These are phyloP conservation scores for Pyrus hybrid DNA, from an alignment of 331 rosid genomes.

Conservation along the genomic window DNA sequence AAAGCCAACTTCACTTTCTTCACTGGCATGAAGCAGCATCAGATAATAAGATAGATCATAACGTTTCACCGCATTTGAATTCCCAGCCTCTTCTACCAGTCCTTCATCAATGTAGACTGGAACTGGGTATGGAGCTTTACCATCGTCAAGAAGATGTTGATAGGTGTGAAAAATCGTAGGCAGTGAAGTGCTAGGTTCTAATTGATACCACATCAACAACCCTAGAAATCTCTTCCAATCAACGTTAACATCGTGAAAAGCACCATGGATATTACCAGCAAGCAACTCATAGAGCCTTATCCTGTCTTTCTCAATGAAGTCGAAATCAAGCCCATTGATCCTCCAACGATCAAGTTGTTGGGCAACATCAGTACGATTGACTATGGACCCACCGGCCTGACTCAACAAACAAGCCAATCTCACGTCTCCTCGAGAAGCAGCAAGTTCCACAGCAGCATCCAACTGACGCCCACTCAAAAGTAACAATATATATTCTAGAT, in stretches of 20 bases:
- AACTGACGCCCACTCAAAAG: constrained; percentile 80
- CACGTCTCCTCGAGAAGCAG: constrained; percentile 84
- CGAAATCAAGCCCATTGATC: constrained; percentile 75
- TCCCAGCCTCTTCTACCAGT: constrained; percentile 37
- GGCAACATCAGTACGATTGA: constrained; percentile 71
- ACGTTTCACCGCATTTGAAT: constrained; percentile 32
- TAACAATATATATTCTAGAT: constrained; percentile 67
- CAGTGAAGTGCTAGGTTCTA: constrained; percentile 70
- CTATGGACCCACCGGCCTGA: constrained; percentile 87
- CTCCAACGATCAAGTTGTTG: constrained; percentile 84
- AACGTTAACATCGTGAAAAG: constrained; percentile 47
- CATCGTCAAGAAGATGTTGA: constrained; percentile 60
- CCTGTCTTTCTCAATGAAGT: constrained; percentile 81
- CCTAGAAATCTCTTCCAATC: constrained; percentile 98
- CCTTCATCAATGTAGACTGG: constrained; percentile 82
- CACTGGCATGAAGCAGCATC: constrained; percentile 86
- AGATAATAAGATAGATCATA: constrained; percentile 87
- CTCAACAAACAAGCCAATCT: constrained; percentile 86
- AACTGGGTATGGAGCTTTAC: constrained; percentile 82
- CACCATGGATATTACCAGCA: constrained; percentile 65
- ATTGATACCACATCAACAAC: constrained; percentile 77
- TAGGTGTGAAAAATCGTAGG: constrained; percentile 62
- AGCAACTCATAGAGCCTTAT: constrained; percentile 76
- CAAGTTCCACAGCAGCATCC: constrained; percentile 74
- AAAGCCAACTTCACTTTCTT: constrained; percentile 43